Base-by-base conservation (phyloP, 768 basidiomycete species). In the Suillus subluteus region DNA sequence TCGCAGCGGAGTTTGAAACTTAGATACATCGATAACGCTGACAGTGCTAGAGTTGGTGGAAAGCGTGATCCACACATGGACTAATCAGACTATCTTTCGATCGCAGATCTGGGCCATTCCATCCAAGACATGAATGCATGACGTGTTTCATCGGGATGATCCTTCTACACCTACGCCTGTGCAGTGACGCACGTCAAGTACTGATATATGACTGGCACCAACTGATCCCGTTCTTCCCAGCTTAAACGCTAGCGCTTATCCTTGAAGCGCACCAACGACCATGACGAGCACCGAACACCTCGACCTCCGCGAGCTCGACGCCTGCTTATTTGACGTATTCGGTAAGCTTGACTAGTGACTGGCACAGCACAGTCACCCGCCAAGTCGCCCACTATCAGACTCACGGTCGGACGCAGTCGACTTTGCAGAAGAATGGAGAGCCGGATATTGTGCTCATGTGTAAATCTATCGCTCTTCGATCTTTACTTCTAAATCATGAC, bases 401-500 rank as follows among this genome's bases (percentile, higher is more conserved):
- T 69, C 65, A 13, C 62, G 68, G 26, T 26, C 26, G 38, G 68
- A 73, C 13, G 70, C 75, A 4, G 38, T 16, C 40, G 79, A 76
- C 15, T 88, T 91, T 69, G 83, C 87, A 0, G 72, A 79, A 50
- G 84, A 87, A 68, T 91, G 89, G 88, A 79, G 89, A 61, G 72
- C 70, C 2, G 84, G 83, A 0, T 91, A 90, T 69, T 69, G 65
- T 37, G 41, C 37, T 7, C 64, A 74, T 68, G 66, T 78, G 75
- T 69, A 61, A 44, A 70, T 69, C 37, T 23, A 30, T 43, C 56
- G 23, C 30, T 21, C 7, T 26, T 37, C 8, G 5, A 48, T 52
- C 55, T 21, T 38, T 4, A 9, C 44, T 23, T 4, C 35, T 8
- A 50, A 4, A 32, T 52, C 30, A 55, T 43, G 26, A 35, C 11